phyloP scores from a whole-genome alignment of 371 early-diverging fungal species.

The Mucor ambiguus region DNA sequence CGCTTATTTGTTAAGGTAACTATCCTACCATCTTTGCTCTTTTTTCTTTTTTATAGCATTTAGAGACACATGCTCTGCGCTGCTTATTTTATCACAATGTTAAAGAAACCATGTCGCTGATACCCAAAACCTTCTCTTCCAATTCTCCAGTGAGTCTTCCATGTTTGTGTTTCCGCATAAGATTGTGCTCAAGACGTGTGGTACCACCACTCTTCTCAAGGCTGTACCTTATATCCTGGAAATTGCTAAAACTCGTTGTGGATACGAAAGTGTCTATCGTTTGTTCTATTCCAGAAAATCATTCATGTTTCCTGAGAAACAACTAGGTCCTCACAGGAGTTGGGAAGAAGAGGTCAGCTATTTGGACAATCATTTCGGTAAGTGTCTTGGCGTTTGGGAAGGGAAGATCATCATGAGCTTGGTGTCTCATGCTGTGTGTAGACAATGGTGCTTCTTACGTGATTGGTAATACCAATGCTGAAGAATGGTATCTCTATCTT shows the following conservation, averaged over 20 bases:
- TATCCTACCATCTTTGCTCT: neutral
- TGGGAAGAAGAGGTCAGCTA: conserved; percentile 87
- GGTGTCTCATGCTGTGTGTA: conserved; percentile 9
- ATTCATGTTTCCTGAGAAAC: conserved; percentile 92
- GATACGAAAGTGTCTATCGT: conserved; percentile 69
- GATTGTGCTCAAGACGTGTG: conserved; percentile 93
- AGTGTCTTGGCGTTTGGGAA: neutral
- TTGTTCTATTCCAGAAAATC: conserved; percentile 93
- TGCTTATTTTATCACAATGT: conserved; percentile 3
- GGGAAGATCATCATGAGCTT: neutral
- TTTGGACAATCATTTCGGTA: conserved; percentile 67
- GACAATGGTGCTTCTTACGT: conserved; percentile 81
- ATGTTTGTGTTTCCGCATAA: conserved; percentile 93
- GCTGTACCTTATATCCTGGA: conserved; percentile 83
- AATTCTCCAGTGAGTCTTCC: conserved; percentile 75
- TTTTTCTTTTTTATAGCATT: neutral
- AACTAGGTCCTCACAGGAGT: conserved; percentile 81
- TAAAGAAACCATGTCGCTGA: conserved; percentile 3
- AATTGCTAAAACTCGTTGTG: conserved; percentile 69
- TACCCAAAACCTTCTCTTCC: conserved; percentile 16
- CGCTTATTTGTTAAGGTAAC: conserved; percentile 82
- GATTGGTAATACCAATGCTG: conserved; percentile 88
- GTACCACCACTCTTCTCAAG: conserved; percentile 88
- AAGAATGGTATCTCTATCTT: conserved; percentile 93
- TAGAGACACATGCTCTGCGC: neutral